Percentiles rank a stretch among this genome's conserved stretches.
These are phyloP conservation scores for Phaeophleospora eucalypticola DNA, from an alignment of 2,329 filamentous ascomycete species.

Conservation along the genomic window DNA sequence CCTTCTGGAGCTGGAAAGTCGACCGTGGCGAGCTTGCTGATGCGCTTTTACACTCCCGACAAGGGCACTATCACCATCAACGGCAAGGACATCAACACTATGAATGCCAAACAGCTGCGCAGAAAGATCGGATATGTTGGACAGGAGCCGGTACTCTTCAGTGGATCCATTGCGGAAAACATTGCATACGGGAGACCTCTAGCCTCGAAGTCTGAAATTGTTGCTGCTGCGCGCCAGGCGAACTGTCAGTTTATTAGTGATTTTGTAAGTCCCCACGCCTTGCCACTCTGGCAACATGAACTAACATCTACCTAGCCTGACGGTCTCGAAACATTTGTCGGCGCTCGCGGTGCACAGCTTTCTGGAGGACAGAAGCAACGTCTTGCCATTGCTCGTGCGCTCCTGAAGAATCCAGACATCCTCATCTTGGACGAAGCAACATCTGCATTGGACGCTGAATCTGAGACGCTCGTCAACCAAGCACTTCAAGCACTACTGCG, in stretches of 20 bases:
- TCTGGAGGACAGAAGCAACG: slow-evolving; percentile 97
- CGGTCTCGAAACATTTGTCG: slow-evolving; percentile 89
- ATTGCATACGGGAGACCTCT: slow-evolving; percentile 85
- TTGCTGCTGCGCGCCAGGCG: slow-evolving; percentile 80
- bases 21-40: slow-evolving; percentile 83
- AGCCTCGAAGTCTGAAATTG: slow-evolving; percentile 74
- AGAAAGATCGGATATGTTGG: slow-evolving; percentile 92
- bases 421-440: slow-evolving; percentile 94
- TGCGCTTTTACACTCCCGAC: slow-evolving; percentile 86
- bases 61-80: slow-evolving; percentile 75
- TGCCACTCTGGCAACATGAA: slow-evolving; percentile 12
- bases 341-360: slow-evolving; percentile 85
- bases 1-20: slow-evolving; percentile 95
- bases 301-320: slow-evolving; percentile 57
- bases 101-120: slow-evolving; percentile 92
- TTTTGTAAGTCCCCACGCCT: slow-evolving; percentile 55
- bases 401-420: slow-evolving; percentile 95
- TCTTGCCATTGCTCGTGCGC: slow-evolving; percentile 90
- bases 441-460: slow-evolving; percentile 91
- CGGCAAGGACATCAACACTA: slow-evolving; percentile 72
- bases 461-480: slow-evolving; percentile 91
- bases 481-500: slow-evolving; percentile 75
- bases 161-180: slow-evolving; percentile 78
- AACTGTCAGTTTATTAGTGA: slow-evolving; percentile 97
- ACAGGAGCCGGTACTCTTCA: slow-evolving; percentile 91